Evolutionary conservation across 2,329 filamentous ascomycete genomes (phyloP), one percentile per base, ranked within the genome.

Genomic region (Biscogniauxia marginata): DNA sequence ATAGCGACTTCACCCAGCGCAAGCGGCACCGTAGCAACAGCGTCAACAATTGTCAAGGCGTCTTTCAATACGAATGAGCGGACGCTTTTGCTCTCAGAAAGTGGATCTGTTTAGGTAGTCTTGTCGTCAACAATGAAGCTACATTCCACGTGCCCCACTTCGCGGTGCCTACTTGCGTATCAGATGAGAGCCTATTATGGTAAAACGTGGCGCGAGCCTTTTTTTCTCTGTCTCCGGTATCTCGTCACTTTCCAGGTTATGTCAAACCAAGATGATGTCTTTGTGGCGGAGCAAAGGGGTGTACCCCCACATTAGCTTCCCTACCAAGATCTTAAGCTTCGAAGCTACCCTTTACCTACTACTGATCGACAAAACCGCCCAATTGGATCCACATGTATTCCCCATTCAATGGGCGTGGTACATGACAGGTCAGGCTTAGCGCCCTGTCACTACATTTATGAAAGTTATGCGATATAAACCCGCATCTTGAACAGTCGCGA

Each of bases 201-300:
- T 49, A 49, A 49, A 49, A 49, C 46, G 46, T 49, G 46, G 46
- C 46, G 46, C 21, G 46, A 49, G 46, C 19, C 30, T 39, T 39
- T 39, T 39, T 39, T 9, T 39, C n/a, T 2, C 43, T 16, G 43
- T 45, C n/a, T 18, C 43, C n/a, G 43, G 3, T 3, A 30, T 30
- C 25, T 30, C 25, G 25, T 30, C 25, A 30, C 25, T 30, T 30
- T 11, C 30, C 13, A n/a, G n/a, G n/a, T n/a, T n/a, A n/a, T n/a
- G n/a, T n/a, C n/a, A 39, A 39, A 39, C 30, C 30, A 39, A 39
- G 30, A 39, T 39, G 30, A 39, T 39, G 30, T 39, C n/a, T 39
- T 16, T 39, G n/a, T 39, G 30, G 30, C 9, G 30, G 30, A 39
- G 9, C 13, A 39, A 39, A 9, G 30, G 30, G 30, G 16, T 4